phyloP scores from a whole-genome alignment of 371 early-diverging fungal species.

The Nematocida ironsii region DNA sequence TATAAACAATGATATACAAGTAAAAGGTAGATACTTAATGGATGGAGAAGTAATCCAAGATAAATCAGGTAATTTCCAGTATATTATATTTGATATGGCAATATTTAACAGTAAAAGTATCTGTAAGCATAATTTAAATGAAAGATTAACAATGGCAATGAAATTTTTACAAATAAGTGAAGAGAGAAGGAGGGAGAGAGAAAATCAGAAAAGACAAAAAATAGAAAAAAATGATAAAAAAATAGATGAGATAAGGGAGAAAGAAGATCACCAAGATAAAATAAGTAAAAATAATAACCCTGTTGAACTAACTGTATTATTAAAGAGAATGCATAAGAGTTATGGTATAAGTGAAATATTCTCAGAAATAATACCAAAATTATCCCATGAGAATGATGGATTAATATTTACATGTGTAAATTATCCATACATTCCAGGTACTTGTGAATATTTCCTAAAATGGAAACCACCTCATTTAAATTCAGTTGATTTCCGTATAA shows the following conservation, averaged over 20 bases:
- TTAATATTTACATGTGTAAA: conserved; percentile 84
- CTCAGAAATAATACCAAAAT: conserved; percentile 58
- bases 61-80: conserved; percentile 26
- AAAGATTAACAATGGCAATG: conserved; percentile 60
- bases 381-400: conserved; percentile 88
- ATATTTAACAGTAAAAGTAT: conserved; percentile 59
- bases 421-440: conserved; percentile 80
- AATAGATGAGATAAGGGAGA: not conserved
- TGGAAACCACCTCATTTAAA: conserved; percentile 97
- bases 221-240: conserved; percentile 36
- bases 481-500: conserved; percentile 83
- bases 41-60: conserved; percentile 69
- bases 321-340: conserved; percentile 67
- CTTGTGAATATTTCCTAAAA: conserved; percentile 84
- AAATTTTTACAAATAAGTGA: conserved; percentile 49
- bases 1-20: conserved; percentile 16
- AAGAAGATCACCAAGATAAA: not conserved
- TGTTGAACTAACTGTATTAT: not conserved
- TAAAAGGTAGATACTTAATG: conserved; percentile 47
- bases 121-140: conserved; percentile 30
- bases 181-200: not conserved
- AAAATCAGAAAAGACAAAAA: not conserved
- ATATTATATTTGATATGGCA: conserved; percentile 66
- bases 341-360: conserved; percentile 68
- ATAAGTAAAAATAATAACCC: too few species aligned